Percentiles rank a stretch among this genome's conserved stretches.
These are phyloP conservation scores for Infundibulicybe gibba DNA, from an alignment of 768 basidiomycete genomes.

Conservation along the genomic window DNA sequence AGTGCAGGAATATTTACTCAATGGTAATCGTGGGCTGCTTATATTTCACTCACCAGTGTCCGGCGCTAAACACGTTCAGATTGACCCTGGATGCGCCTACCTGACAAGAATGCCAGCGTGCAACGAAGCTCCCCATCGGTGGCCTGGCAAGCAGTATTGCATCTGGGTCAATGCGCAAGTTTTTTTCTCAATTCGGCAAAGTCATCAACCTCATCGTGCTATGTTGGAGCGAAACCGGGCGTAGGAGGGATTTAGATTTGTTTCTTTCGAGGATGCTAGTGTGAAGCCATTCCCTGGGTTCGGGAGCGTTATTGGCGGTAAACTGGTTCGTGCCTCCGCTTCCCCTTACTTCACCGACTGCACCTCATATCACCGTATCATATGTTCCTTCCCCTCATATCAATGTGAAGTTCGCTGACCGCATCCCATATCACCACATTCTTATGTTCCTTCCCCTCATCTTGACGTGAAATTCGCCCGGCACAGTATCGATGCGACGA, in stretches of 20 bases:
- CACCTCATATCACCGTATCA: no score
- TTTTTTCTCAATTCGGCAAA: constrained; percentile 91
- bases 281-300: constrained; percentile 87
- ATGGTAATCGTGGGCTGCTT: constrained; percentile 87
- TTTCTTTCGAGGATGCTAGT: constrained; percentile 90
- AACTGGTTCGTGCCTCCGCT: constrained; percentile 61
- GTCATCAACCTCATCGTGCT: constrained; percentile 97
- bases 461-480: constrained; percentile 98
- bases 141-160: constrained; percentile 90
- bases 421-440: no score
- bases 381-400: constrained; percentile 49
- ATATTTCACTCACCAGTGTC: constrained; percentile 6
- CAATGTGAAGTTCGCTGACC: no score
- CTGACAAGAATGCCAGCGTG: constrained; percentile 88
- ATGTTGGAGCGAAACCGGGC: constrained; percentile 97
- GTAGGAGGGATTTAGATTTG: constrained; percentile 98
- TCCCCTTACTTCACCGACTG: background rate
- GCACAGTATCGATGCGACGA: constrained; percentile 75
- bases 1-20: constrained; percentile 90
- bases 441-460: no score
- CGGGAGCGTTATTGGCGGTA: constrained; percentile 90
- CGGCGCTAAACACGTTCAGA: constrained; percentile 45
- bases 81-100: constrained; percentile 99
- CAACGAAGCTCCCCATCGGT: constrained; percentile 95
- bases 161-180: constrained; percentile 89